Percentiles rank a stretch among this genome's conserved stretches.
Conservation (phyloP, 495 filamentous ascomycete species). For the Bathelium albidoporum region DNA sequence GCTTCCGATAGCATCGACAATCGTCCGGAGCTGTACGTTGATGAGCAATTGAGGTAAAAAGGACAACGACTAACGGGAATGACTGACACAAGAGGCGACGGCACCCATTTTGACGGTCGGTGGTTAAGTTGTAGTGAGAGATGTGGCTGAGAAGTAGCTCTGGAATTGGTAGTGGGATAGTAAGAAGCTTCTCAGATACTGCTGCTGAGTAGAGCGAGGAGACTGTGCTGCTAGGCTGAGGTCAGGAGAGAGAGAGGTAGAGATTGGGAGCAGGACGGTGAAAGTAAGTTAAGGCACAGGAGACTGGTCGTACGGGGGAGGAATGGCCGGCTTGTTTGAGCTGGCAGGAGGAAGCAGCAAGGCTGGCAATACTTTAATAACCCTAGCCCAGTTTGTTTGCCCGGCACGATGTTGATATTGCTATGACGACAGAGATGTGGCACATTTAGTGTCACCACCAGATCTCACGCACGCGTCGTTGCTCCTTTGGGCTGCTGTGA, state of each 20-base stretch:
- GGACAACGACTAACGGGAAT: neutral
- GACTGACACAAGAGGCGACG: slow-evolving; percentile 88
- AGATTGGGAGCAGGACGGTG: neutral
- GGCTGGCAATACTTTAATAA: slow-evolving; percentile 3
- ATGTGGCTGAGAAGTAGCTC: neutral
- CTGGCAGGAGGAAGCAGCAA: neutral
- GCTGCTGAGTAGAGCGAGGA: slow-evolving; percentile 1
- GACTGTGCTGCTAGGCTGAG: neutral
- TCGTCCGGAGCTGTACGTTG: slow-evolving; percentile 52
- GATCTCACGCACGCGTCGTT: neutral
- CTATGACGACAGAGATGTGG: neutral
- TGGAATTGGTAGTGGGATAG: neutral
- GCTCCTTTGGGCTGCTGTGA: neutral
- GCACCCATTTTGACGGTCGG: slow-evolving; percentile 68
- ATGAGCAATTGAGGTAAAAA: slow-evolving; percentile 16
- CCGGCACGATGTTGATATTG: no score
- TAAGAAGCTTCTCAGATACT: neutral
- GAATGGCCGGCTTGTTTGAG: neutral
- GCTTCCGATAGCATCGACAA: slow-evolving; percentile 76
- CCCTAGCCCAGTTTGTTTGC: neutral
- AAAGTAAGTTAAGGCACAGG: neutral
- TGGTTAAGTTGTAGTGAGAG: neutral
- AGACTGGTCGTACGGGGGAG: neutral
- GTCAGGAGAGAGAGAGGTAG: neutral
- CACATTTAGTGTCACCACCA: neutral